Conservation (phyloP, 768 basidiomycete genomes). For the Xerocomellus dryophilus region DNA sequence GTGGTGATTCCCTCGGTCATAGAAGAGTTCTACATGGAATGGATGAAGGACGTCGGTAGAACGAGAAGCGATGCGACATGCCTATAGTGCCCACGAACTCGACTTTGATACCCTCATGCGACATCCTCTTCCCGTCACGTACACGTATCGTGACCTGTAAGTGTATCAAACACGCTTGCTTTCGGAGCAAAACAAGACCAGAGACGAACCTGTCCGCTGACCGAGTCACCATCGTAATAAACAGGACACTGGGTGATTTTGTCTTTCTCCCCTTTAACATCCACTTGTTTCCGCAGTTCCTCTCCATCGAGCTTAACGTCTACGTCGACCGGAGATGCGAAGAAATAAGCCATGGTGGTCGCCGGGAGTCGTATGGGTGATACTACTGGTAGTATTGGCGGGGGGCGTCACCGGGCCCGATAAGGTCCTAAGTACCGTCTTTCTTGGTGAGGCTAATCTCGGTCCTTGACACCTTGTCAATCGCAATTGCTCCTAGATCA, state of each 20-base stretch:
- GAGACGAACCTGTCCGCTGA: conserved; percentile 72
- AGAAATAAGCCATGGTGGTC: conserved; percentile 73
- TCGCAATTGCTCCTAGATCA: conserved; percentile 3
- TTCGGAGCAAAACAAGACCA: background rate
- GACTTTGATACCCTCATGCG: conserved; percentile 96
- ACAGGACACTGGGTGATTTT: conserved; percentile 82
- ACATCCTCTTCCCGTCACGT: conserved; percentile 90
- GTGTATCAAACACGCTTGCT: background rate
- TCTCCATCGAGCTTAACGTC: conserved; percentile 87
- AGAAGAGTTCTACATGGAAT: conserved; percentile 65
- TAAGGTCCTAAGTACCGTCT: background rate
- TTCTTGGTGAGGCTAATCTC: background rate
- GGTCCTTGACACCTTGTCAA: background rate
- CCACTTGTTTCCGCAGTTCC: conserved; percentile 83
- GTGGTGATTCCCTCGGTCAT: conserved; percentile 96
- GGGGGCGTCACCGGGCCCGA: background rate
- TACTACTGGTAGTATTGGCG: background rate
- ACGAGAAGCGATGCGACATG: conserved; percentile 35
- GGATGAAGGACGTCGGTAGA: background rate
- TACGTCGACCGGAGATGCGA: conserved; percentile 85
- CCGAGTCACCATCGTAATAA: conserved; percentile 94
- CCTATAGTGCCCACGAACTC: conserved; percentile 97
- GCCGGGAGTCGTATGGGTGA: background rate
- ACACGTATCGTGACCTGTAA: conserved; percentile 78
- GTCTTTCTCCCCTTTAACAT: conserved; percentile 88